These are phyloP conservation scores for Helicostylum pulchrum DNA, from an alignment of 192 early-diverging fungal species.

Conservation along the genomic window DNA sequence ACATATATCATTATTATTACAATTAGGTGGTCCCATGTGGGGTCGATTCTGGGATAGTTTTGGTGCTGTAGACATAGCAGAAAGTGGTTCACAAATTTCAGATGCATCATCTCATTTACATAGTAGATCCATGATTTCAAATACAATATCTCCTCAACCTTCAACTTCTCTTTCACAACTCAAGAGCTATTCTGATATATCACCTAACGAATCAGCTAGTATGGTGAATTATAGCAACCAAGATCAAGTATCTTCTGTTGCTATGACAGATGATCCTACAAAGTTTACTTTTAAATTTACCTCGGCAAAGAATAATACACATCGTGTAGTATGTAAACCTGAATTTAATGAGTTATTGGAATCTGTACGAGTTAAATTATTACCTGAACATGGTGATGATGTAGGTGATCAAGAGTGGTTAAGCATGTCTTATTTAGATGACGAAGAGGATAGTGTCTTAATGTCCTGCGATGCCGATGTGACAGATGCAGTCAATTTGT, in stretches of 20 bases:
- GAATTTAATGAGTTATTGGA: constrained; percentile 48
- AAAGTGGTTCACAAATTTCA: constrained; percentile 35
- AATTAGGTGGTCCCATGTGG: constrained; percentile 43
- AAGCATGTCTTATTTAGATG: constrained; percentile 75
- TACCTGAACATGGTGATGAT: constrained; percentile 35
- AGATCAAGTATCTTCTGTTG: constrained; percentile 21
- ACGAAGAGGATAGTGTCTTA: constrained; percentile 81
- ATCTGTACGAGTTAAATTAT: constrained; percentile 56
- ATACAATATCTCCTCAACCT: constrained; percentile 28
- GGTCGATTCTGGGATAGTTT: constrained; percentile 47
- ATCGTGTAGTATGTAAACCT: constrained; percentile 57
- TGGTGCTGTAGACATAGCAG: constrained; percentile 35
- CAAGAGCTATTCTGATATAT: constrained; percentile 55
- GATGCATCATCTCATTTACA: constrained; percentile 23
- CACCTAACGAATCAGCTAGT: constrained; percentile 60
- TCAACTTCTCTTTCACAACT: constrained; percentile 42
- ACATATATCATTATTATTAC: background rate
- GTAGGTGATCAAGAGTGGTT: constrained; percentile 35
- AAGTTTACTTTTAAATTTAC: constrained; percentile 59
- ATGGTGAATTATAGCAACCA: constrained; percentile 42
- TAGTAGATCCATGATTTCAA: background rate
- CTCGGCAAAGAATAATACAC: constrained; percentile 57
- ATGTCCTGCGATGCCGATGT: constrained; percentile 74
- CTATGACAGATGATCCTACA: constrained; percentile 10
- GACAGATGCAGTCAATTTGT: constrained; percentile 75